Evolutionary conservation across 2,329 filamentous ascomycete genomes (phyloP).

Genomic region (Mollisiaceae sp.): DNA sequence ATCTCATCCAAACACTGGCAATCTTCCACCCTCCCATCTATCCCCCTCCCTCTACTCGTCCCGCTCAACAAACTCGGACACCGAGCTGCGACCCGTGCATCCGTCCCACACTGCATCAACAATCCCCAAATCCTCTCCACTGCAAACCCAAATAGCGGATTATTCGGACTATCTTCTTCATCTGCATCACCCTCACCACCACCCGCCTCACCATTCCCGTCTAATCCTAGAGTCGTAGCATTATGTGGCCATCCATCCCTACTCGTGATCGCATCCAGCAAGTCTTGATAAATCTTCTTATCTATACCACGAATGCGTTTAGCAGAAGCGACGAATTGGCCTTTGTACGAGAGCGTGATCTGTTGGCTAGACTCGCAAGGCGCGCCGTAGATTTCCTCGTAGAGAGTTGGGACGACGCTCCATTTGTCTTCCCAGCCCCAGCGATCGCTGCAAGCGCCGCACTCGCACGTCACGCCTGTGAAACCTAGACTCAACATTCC

Average conservation of each 20-base stretch:
- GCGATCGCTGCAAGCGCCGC: conserved; percentile 47
- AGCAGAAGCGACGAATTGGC: conserved; percentile 54
- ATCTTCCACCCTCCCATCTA: conserved; percentile 32
- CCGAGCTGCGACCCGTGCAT: conserved; percentile 79
- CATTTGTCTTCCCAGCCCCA: conserved; percentile 48
- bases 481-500: conserved; percentile 53
- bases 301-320: conserved; percentile 47
- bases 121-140: conserved; percentile 39
- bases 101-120: conserved; percentile 40
- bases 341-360: conserved; percentile 51
- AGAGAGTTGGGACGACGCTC: conserved; percentile 45
- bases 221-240: conserved; percentile 8
- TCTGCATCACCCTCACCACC: conserved; percentile 4
- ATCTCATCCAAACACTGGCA: conserved; percentile 39
- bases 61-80: conserved; percentile 84
- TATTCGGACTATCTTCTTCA: conserved; percentile 28
- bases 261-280: conserved; percentile 34
- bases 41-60: conserved; percentile 42
- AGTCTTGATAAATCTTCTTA: conserved; percentile 30
- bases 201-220: conserved; percentile 3
- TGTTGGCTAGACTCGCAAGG: conserved; percentile 34
- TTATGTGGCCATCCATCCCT: conserved; percentile 35
- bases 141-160: conserved; percentile 39
- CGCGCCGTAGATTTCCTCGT: conserved; percentile 37
- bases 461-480: conserved; percentile 45